Evolutionary conservation across 75 land plant species (phyloP).

Genomic region (Pinus tabuliformis): DNA sequence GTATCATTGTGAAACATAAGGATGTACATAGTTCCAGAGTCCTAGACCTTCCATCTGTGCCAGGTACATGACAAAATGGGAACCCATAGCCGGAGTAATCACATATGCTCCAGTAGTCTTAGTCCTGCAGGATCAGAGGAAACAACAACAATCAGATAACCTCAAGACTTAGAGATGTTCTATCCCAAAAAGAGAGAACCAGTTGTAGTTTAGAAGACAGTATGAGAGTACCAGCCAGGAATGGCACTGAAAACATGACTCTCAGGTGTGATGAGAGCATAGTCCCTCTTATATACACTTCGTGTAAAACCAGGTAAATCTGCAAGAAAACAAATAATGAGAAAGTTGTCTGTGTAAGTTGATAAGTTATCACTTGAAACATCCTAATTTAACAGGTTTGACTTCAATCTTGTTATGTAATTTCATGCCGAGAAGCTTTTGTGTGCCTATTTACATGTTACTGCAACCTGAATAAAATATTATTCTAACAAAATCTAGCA

Average conservation of each 20-base stretch:
- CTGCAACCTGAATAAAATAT: background rate
- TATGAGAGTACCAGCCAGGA: constrained; percentile 66
- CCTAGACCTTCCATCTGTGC: constrained; percentile 80
- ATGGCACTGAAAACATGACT: constrained; percentile 93
- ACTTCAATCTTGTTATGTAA: background rate
- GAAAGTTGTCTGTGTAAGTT: background rate
- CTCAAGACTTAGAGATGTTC: background rate
- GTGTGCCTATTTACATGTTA: background rate
- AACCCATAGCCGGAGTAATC: constrained; percentile 88
- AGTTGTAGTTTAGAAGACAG: too few species aligned
- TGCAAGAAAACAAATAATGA: constrained; percentile 20
- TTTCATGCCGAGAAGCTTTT: background rate
- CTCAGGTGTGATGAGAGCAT: constrained; percentile 95
- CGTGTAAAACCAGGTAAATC: constrained; percentile 97
- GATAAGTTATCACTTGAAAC: too few species aligned
- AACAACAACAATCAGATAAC: constrained; percentile 11
- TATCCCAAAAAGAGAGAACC: background rate
- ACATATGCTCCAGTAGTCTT: constrained; percentile 81
- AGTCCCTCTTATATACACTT: constrained; percentile 75
- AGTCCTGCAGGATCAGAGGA: constrained; percentile 41
- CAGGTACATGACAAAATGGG: constrained; percentile 93
- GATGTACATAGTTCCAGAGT: constrained; percentile 4
- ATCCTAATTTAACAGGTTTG: background rate
- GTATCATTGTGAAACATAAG: constrained; percentile 3
- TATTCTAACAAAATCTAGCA: too few species aligned